Evolutionary conservation across 352 stramenopile species (phyloP).

Genomic region (Phytophthora cryptogea): DNA sequence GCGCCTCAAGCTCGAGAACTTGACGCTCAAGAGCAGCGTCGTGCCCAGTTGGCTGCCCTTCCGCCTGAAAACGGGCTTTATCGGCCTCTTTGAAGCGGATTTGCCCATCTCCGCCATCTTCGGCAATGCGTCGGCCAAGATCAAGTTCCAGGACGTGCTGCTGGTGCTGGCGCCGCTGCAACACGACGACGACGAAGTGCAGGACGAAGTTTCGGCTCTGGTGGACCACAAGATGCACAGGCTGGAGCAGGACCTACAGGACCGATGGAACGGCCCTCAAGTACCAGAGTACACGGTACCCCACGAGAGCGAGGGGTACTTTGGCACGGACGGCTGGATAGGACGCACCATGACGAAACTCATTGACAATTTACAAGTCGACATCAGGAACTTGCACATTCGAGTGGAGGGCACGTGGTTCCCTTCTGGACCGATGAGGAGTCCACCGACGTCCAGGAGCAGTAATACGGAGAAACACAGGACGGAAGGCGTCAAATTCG

Average conservation of each 20-base stretch:
- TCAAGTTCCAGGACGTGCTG: constrained; percentile 88
- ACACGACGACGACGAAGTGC: constrained; percentile 72
- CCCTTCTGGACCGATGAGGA: constrained; percentile 37
- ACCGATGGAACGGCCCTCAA: constrained; percentile 76
- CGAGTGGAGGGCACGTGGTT: constrained; percentile 81
- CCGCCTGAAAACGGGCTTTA: constrained; percentile 85
- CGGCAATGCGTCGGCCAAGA: constrained; percentile 75
- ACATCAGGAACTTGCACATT: constrained; percentile 88
- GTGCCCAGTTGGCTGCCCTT: constrained; percentile 86
- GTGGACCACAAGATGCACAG: constrained; percentile 71
- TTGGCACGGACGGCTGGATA: constrained; percentile 88
- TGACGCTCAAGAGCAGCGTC: constrained; percentile 84
- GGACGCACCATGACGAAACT: constrained; percentile 89
- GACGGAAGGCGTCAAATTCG: constrained; percentile 62
- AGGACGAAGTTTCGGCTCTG: constrained; percentile 61
- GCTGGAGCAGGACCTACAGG: constrained; percentile 77
- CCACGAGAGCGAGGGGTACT: constrained; percentile 87
- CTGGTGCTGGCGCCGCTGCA: constrained; percentile 74
- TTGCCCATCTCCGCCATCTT: constrained; percentile 89
- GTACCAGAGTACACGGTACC: constrained; percentile 67
- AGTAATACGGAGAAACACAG: constrained; percentile 19
- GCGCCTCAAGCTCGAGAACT: constrained; percentile 85
- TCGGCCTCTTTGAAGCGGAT: constrained; percentile 85
- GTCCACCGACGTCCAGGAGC: constrained; percentile 24
- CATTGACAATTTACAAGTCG: constrained; percentile 91